Base-by-base conservation (phyloP, 306 rosid genomes). In the Mimosa pudica region DNA sequence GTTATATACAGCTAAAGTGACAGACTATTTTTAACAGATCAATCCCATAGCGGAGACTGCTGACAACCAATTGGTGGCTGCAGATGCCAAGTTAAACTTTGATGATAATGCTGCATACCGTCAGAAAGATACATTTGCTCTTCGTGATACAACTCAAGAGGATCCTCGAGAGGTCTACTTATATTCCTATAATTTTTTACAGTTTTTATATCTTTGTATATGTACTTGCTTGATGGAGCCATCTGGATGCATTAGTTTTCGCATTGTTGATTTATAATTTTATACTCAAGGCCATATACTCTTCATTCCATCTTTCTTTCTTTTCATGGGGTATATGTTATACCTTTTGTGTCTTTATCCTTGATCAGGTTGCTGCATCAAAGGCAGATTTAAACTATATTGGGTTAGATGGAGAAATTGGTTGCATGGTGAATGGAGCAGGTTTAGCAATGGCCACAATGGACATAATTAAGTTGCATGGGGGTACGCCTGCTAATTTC, bases 401-500 rank as follows among this genome's bases (percentile, higher is more conserved):
- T 79, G 99, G 99, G 33, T 87, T 95, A 71, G 99, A 95, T 87
- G 99, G 99, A 79, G 99, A 95, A 85, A 95, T 95, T 84, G 99
- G 99, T 69, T 95, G 99, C 90, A 95, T 95, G 99, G 99, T 95
- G 85, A 95, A 95, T 86, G 99, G 99, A 54, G 99, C 98, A 47
- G 99, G 99, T 79, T 85, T 95, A 77, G 98, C 99, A 74, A 95
- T 95, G 99, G 95, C 99, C 77, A 95, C 99, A 11, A 95, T 95
- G 99, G 99, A 95, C 80, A 95, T 95, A 63, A 95, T 95, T 72
- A 95, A 95, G 84, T 83, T 95, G 85, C 98, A 84, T 67, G 99
- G 99, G 33, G 99, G 99, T 82, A 95, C 99, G 79, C 99, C 99
- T 77, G 99, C 99, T 75, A 95, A 95, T 89, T 95, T 95, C 82